These are phyloP conservation scores for Glutinoglossum americanum DNA, from an alignment of 495 filamentous ascomycete species.

Conservation along the genomic window DNA sequence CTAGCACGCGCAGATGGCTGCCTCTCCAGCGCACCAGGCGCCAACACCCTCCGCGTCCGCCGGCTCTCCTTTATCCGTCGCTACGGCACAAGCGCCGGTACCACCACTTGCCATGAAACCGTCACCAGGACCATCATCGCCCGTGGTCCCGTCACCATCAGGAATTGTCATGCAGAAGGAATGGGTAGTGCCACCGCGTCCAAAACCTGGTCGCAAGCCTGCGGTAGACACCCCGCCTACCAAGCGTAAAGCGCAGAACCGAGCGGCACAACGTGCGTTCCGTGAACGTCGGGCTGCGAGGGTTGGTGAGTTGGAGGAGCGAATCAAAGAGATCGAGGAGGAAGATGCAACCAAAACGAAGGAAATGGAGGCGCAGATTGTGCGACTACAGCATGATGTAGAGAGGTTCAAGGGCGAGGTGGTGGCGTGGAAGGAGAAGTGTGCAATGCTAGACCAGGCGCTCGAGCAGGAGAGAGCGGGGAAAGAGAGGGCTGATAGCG, in stretches of 20 bases:
- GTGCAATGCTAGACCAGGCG: conserved; percentile 6
- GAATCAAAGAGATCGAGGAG: conserved; percentile 43
- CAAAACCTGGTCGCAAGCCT: conserved; percentile 85
- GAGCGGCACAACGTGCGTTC: conserved; percentile 79
- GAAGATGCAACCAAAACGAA: conserved; percentile 25
- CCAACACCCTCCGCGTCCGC: neutral
- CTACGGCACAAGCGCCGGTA: neutral
- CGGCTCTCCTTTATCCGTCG: neutral
- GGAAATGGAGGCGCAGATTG: conserved; percentile 25
- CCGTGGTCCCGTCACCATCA: neutral
- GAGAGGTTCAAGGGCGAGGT: conserved; percentile 12
- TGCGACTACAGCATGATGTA: conserved; percentile 18
- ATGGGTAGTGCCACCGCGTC: conserved; percentile 74
- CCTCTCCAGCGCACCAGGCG: neutral
- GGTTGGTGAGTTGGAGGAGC: conserved; percentile 70
- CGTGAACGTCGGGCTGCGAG: conserved; percentile 68
- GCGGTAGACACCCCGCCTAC: conserved; percentile 80
- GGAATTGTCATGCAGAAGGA: conserved; percentile 45
- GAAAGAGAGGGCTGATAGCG: conserved; percentile 14
- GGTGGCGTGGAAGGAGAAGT: conserved; percentile 6
- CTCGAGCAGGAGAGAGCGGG: conserved; percentile 20
- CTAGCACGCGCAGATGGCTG: neutral
- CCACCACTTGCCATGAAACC: conserved; percentile 11
- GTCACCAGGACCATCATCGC: conserved; percentile 10
- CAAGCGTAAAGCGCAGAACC: conserved; percentile 82